phyloP scores from a whole-genome alignment of 139 green algal genomes.

The Spirogloea muscicola region DNA sequence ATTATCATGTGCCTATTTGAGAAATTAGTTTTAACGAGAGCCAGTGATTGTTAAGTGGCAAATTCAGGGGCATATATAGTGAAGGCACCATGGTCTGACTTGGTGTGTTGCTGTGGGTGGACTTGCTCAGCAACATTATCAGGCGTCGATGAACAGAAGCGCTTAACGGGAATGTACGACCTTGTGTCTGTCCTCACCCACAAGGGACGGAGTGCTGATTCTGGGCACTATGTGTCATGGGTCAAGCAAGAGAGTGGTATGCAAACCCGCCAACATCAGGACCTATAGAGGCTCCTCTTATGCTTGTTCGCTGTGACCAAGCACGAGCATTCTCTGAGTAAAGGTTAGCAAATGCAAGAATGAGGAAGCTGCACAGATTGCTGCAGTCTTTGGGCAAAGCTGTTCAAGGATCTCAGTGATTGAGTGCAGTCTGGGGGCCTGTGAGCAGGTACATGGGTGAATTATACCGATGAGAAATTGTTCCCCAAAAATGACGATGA shows the following conservation, averaged over 20 bases:
- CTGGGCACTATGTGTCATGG: constrained; percentile 95
- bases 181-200: constrained; percentile 90
- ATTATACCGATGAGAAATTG: too few relatives aligned
- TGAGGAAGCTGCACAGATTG: background rate
- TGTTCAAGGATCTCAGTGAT: constrained; percentile 55
- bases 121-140: too few relatives aligned
- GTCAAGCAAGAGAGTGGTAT: constrained; percentile 62
- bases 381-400: constrained; percentile 42
- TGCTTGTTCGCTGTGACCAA: background rate
- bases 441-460: too few relatives aligned
- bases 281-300: background rate
- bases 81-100: too few relatives aligned
- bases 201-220: constrained; percentile 93
- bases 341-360: constrained; percentile 57
- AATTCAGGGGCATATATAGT: too few relatives aligned
- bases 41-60: too few relatives aligned
- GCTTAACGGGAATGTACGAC: constrained; percentile 80
- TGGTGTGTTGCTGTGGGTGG: too few relatives aligned
- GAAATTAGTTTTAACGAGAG: too few relatives aligned
- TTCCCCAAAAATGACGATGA: too few relatives aligned
- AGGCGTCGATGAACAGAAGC: too few relatives aligned
- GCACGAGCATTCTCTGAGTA: constrained; percentile 8
- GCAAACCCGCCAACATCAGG: background rate
- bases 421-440: too few relatives aligned
- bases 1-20: too few relatives aligned